These are phyloP conservation scores for Vanrija sp. DNA, from an alignment of 1,284 basidiomycete genomes.

Conservation along the genomic window DNA sequence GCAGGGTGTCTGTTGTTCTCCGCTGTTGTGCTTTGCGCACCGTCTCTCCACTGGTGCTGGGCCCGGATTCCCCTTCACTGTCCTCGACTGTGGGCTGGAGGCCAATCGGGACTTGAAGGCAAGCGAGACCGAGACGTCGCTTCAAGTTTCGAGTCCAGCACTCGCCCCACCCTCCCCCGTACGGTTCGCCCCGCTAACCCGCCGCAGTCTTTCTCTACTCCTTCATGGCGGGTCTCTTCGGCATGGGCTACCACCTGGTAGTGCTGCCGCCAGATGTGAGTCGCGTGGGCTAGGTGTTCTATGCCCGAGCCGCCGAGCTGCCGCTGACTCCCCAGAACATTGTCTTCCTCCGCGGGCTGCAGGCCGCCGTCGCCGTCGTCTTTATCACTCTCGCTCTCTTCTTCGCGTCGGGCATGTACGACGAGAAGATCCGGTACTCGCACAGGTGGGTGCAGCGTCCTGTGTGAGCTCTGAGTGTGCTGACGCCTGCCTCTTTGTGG, in stretches of 20 bases:
- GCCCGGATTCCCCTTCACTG: no score
- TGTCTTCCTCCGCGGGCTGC: conserved; percentile 41
- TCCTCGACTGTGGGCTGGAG: no score
- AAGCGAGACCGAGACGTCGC: no score
- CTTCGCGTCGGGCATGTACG: conserved; percentile 94
- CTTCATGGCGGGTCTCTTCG: conserved; percentile 26
- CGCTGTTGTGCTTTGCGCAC: no score
- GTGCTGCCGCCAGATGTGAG: conserved; percentile 34
- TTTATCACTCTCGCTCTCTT: conserved; percentile 88
- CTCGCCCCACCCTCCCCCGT: no score
- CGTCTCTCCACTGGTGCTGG: no score
- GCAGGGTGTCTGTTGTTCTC: no score
- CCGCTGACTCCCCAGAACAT: conserved; percentile 16
- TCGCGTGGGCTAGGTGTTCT: neutral
- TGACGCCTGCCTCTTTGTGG: neutral
- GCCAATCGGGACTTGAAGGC: no score
- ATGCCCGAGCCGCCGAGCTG: no score
- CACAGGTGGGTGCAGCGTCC: conserved; percentile 64
- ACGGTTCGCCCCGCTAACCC: conserved; percentile 1
- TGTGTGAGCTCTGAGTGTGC: neutral
- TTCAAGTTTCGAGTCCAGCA: no score
- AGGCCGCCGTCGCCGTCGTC: conserved; percentile 73
- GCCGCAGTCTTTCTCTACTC: conserved; percentile 40
- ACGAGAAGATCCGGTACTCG: conserved; percentile 92
- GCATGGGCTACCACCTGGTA: conserved; percentile 31